phyloP scores from a whole-genome alignment of 345 rosid species.

The Salix dunnii region DNA sequence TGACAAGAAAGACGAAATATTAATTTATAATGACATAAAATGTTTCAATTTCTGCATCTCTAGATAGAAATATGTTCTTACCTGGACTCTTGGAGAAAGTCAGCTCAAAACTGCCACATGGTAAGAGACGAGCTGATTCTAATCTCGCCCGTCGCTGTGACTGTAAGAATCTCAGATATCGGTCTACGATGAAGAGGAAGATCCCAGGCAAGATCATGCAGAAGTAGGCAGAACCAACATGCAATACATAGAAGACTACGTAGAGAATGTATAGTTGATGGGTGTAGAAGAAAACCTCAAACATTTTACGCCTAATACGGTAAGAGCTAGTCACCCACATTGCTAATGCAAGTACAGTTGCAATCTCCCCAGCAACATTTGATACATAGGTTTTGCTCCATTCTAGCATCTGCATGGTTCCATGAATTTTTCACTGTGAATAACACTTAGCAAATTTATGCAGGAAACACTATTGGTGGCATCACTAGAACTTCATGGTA shows the following conservation, averaged over 20 bases:
- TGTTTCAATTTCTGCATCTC: neutral
- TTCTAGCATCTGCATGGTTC: conserved; percentile 36
- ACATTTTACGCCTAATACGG: conserved; percentile 42
- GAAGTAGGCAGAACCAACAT: conserved; percentile 52
- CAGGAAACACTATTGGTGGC: neutral
- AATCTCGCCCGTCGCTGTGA: conserved; percentile 40
- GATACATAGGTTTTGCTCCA: conserved; percentile 52
- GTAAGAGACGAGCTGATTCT: conserved; percentile 50
- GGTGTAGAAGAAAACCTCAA: conserved; percentile 49
- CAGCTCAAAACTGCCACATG: conserved; percentile 45
- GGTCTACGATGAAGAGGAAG: conserved; percentile 62
- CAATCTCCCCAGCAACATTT: conserved; percentile 55
- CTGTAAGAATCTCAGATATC: conserved; percentile 61
- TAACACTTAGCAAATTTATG: neutral
- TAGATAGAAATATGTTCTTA: conserved; percentile 1
- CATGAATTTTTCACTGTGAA: neutral
- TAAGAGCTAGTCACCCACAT: conserved; percentile 61
- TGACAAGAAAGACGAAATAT: neutral
- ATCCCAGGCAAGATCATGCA: conserved; percentile 59
- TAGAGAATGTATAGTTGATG: conserved; percentile 27
- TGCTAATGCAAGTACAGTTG: conserved; percentile 42
- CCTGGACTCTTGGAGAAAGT: conserved; percentile 55
- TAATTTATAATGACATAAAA: neutral
- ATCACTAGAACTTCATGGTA: neutral
- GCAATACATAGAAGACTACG: conserved; percentile 53